A percentile compares a stretch with the other conserved stretches of the same genome.
phyloP scores from a whole-genome alignment of 192 early-diverging fungal species.

The Rhizophagus sp. region DNA sequence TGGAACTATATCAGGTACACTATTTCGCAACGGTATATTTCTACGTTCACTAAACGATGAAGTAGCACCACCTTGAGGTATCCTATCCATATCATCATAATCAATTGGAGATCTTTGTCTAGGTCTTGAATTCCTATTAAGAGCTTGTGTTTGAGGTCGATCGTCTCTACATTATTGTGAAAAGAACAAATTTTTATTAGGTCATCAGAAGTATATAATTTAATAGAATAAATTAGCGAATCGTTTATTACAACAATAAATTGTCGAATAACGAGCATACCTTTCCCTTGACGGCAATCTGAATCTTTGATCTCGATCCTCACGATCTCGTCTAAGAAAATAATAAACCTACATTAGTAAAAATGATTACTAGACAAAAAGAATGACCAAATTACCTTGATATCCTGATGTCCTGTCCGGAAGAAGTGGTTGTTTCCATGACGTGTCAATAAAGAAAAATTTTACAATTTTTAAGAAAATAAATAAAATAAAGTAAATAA shows the following conservation, averaged over 20 bases:
- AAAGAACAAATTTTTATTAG: background rate
- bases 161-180: background rate
- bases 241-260: background rate
- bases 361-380: background rate
- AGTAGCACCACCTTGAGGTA: background rate
- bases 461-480: background rate
- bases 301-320: constrained; percentile 15
- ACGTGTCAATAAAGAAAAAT: background rate
- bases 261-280: background rate
- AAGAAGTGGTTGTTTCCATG: background rate
- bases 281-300: background rate
- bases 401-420: background rate
- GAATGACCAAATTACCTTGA: background rate
- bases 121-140: background rate
- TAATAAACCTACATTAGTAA: background rate
- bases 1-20: background rate
- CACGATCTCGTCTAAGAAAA: constrained; percentile 15
- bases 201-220: too few relatives aligned
- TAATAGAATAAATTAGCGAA: background rate
- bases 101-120: constrained; percentile 15
- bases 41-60: constrained; percentile 16
- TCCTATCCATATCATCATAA: constrained; percentile 27
- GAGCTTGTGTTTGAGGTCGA: background rate
- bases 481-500: too few relatives aligned
- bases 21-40: constrained; percentile 4